Conservation (phyloP, 2,329 filamentous ascomycete genomes). For the Aspergillus eucalypticola region DNA sequence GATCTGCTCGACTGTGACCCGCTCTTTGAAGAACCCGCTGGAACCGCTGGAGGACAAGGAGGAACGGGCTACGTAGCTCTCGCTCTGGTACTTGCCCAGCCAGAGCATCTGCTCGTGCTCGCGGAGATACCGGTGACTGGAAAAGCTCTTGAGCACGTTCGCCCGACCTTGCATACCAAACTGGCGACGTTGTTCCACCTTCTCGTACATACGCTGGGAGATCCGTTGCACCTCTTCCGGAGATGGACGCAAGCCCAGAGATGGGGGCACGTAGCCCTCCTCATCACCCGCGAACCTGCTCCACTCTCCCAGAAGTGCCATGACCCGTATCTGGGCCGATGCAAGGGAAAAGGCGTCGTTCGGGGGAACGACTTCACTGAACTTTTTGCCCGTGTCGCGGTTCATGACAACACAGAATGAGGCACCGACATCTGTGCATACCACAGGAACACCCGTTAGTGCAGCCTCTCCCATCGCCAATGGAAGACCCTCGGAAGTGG, state of each 20-base stretch:
- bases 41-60: slow-evolving; percentile 7
- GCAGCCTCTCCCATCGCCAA: slow-evolving; percentile 48
- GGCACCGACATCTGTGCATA: slow-evolving; percentile 44
- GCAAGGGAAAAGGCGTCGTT: slow-evolving; percentile 63
- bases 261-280: slow-evolving; percentile 32
- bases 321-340: slow-evolving; percentile 61
- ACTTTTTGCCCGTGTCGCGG: slow-evolving; percentile 49
- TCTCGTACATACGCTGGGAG: slow-evolving; percentile 60
- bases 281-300: slow-evolving; percentile 57
- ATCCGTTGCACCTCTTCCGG: slow-evolving; percentile 54
- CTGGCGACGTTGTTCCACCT: slow-evolving; percentile 55
- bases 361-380: slow-evolving; percentile 63
- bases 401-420: slow-evolving; percentile 42
- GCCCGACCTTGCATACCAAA: slow-evolving; percentile 59
- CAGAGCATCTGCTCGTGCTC: slow-evolving; percentile 63
- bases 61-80: slow-evolving; percentile 16
- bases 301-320: slow-evolving; percentile 64
- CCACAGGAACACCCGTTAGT: slow-evolving; percentile 45
- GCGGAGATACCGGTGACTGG: slow-evolving; percentile 59
- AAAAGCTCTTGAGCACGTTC: slow-evolving; percentile 60
- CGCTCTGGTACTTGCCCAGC: slow-evolving; percentile 39
- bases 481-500: slow-evolving; percentile 46
- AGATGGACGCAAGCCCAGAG: slow-evolving; percentile 52
- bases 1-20: background rate
- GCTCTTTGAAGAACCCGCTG: slow-evolving; percentile 9